Conservation (phyloP, 1,284 basidiomycete genomes). For the Coriolopsis trogii region DNA sequence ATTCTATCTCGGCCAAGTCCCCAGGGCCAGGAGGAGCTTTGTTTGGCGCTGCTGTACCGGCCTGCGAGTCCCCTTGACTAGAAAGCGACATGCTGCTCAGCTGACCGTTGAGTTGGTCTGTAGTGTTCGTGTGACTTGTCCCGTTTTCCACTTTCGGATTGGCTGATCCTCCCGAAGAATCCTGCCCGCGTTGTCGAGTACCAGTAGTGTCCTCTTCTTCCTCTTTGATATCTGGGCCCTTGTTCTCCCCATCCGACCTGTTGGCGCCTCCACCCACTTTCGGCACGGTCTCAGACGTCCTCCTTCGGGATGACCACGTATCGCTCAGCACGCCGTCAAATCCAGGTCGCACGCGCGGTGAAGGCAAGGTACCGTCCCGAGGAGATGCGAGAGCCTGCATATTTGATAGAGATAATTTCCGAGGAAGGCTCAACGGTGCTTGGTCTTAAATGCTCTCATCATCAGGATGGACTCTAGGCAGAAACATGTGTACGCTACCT, state of each 20-base stretch:
- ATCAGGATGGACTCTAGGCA: background rate
- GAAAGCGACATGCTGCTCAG: constrained; percentile 10
- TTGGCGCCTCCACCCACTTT: constrained; percentile 42
- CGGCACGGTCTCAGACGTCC: constrained; percentile 52
- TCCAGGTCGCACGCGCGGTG: constrained; percentile 66
- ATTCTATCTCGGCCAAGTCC: constrained; percentile 76
- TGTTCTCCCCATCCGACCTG: constrained; percentile 44
- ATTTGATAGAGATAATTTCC: constrained; percentile 73
- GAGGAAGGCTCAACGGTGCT: constrained; percentile 48
- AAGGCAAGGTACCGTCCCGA: constrained; percentile 60
- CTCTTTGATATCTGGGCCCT: constrained; percentile 55
- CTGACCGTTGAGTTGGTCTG: constrained; percentile 11
- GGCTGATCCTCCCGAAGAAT: constrained; percentile 2
- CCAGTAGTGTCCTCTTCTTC: constrained; percentile 41
- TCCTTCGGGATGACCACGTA: constrained; percentile 65
- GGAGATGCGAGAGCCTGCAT: constrained; percentile 56
- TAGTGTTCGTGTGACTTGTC: background rate
- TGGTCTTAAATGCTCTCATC: constrained; percentile 42
- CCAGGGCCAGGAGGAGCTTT: constrained; percentile 44
- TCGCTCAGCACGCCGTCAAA: constrained; percentile 79
- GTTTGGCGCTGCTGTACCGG: constrained; percentile 2
- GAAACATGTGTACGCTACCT: constrained; percentile 43
- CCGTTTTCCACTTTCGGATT: background rate
- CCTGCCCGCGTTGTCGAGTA: constrained; percentile 12
- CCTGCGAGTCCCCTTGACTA: constrained; percentile 5